Conservation (phyloP, 2,329 filamentous ascomycete genomes). For the Cladosporium sp. region DNA sequence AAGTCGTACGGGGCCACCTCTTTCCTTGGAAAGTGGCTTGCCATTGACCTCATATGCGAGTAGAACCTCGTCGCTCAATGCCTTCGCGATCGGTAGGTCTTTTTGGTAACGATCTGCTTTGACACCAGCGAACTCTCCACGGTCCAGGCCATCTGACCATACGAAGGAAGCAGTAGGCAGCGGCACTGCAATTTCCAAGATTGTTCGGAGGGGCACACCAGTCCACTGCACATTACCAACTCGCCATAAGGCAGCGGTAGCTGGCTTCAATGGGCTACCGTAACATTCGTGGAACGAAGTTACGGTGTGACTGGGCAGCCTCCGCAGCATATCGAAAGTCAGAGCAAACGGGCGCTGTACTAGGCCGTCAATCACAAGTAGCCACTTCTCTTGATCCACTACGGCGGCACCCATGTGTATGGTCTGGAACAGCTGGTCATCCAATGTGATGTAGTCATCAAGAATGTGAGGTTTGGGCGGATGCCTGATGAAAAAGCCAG, state of each 20-base stretch:
- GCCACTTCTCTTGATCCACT: slow-evolving; percentile 33
- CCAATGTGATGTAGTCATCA: slow-evolving; percentile 28
- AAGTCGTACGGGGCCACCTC: slow-evolving; percentile 36
- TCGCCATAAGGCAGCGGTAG: slow-evolving; percentile 33
- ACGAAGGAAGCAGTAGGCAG: slow-evolving; percentile 26
- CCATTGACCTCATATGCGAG: slow-evolving; percentile 35
- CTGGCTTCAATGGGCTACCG: slow-evolving; percentile 37
- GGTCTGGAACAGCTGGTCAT: slow-evolving; percentile 38
- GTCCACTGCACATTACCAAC: slow-evolving; percentile 41
- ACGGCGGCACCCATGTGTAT: slow-evolving; percentile 39
- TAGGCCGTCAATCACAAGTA: slow-evolving; percentile 36
- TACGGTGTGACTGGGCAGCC: slow-evolving; percentile 29
- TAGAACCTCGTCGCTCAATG: slow-evolving; percentile 29
- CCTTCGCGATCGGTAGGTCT: slow-evolving; percentile 35
- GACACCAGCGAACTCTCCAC: slow-evolving; percentile 30
- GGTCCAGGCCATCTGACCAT: slow-evolving; percentile 36
- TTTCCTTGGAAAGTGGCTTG: slow-evolving; percentile 25
- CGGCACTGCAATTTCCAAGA: slow-evolving; percentile 29
- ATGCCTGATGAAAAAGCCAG: slow-evolving; percentile 28
- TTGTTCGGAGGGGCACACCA: slow-evolving; percentile 31
- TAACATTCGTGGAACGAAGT: slow-evolving; percentile 42
- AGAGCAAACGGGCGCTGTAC: slow-evolving; percentile 34
- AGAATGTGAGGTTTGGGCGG: slow-evolving; percentile 35
- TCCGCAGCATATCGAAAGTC: slow-evolving; percentile 30
- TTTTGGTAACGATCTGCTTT: slow-evolving; percentile 37